Evolutionary conservation across 768 basidiomycete genomes (phyloP).

Genomic region (Trametes villosa): DNA sequence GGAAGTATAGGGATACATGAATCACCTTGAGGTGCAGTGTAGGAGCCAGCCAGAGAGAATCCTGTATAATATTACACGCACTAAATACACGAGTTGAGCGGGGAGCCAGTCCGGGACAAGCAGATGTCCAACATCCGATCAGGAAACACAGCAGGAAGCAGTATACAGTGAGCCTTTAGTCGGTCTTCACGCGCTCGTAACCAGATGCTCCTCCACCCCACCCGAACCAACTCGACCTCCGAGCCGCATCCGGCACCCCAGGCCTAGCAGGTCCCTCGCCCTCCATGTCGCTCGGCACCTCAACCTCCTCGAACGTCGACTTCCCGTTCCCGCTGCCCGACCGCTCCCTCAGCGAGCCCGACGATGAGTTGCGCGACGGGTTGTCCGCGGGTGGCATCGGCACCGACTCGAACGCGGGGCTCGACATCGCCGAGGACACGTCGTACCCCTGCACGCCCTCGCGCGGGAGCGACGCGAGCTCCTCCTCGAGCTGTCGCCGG

Average conservation of each 20-base stretch:
- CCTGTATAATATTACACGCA: not conserved
- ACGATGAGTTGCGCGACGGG: constrained; percentile 40
- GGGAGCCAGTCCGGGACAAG: not conserved
- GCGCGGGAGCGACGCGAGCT: constrained; percentile 54
- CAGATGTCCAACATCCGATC: constrained; percentile 1
- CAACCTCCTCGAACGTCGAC: constrained; percentile 63
- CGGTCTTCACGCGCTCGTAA: constrained; percentile 58
- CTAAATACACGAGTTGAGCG: constrained; percentile 1
- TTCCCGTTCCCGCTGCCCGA: constrained; percentile 34
- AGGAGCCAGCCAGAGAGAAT: no score
- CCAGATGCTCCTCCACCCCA: constrained; percentile 44
- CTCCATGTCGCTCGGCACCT: constrained; percentile 72
- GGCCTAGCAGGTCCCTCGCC: constrained; percentile 44
- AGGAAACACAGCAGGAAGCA: not conserved
- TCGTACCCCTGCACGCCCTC: constrained; percentile 29
- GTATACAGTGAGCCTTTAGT: constrained; percentile 26
- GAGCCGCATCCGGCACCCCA: constrained; percentile 31
- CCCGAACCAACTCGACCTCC: constrained; percentile 58
- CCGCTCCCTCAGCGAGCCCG: constrained; percentile 50
- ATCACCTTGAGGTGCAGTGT: not conserved
- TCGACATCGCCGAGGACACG: constrained; percentile 25
- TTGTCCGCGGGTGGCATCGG: constrained; percentile 38
- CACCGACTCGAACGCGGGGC: constrained; percentile 28
- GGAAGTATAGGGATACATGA: not conserved
- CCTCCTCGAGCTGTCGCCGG: constrained; percentile 56